Conservation (phyloP, 495 filamentous ascomycete species). For the Aspergillus coremiiformis region DNA sequence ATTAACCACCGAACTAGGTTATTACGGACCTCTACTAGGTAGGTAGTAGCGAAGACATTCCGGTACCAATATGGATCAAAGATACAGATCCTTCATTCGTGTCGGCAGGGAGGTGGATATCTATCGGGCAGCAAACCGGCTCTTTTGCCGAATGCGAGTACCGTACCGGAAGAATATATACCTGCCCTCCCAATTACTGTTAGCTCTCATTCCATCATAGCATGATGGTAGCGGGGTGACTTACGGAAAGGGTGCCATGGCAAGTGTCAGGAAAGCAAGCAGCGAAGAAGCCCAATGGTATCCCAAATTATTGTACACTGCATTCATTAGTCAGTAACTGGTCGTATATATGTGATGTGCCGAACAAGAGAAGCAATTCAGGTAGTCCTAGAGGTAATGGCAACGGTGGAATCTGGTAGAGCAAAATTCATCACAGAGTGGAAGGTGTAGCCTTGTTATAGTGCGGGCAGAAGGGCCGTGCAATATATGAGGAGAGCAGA, state of each 20-base stretch:
- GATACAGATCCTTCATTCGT: not conserved
- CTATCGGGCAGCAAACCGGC: constrained; percentile 43
- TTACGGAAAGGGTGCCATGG: constrained; percentile 63
- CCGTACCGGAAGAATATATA: constrained; percentile 62
- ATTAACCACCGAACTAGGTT: not conserved
- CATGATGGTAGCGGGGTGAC: constrained; percentile 14
- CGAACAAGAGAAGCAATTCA: not conserved
- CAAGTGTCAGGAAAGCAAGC: constrained; percentile 60
- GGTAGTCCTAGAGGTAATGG: not conserved
- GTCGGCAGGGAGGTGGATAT: constrained; percentile 11
- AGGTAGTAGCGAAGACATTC: not conserved
- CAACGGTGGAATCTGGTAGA: not conserved
- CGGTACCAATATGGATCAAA: not conserved
- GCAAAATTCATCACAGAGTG: not conserved
- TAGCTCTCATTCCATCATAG: not conserved
- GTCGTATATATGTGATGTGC: constrained; percentile 7
- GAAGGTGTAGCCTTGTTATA: not conserved
- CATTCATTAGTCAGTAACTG: constrained; percentile 23
- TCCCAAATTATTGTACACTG: constrained; percentile 60
- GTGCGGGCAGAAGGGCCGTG: constrained; percentile 1
- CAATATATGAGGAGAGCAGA: not conserved
- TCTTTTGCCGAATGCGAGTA: constrained; percentile 43
- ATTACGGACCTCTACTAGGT: too few relatives aligned
- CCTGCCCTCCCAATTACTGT: constrained; percentile 18
- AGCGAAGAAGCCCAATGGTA: constrained; percentile 68